These are phyloP conservation scores for Globisporangium megalacanthum DNA, from an alignment of 352 stramenopile genomes.

Conservation along the genomic window DNA sequence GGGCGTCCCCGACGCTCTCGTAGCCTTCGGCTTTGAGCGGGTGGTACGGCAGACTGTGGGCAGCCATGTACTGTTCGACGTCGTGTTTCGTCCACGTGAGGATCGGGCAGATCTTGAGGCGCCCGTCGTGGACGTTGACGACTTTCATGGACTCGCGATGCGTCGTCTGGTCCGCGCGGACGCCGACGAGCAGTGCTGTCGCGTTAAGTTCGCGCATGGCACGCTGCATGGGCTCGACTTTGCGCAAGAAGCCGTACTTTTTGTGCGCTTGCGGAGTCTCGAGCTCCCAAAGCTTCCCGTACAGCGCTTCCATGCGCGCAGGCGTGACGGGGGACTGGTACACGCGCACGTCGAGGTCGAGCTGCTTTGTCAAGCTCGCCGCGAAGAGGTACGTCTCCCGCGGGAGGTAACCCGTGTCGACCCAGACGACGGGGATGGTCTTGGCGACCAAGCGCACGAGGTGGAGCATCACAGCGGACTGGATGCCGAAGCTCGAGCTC, in stretches of 20 bases:
- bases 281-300: conserved; percentile 78
- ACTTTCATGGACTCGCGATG: conserved; percentile 64
- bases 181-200: conserved; percentile 64
- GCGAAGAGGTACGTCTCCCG: conserved; percentile 84
- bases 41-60: conserved; percentile 67
- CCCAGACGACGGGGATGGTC: conserved; percentile 68
- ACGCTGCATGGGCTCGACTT: conserved; percentile 85
- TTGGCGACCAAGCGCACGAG: conserved; percentile 46
- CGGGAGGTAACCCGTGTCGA: conserved; percentile 83
- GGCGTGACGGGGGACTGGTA: conserved; percentile 74
- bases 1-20: conserved; percentile 73
- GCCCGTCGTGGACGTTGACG: conserved; percentile 76
- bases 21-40: conserved; percentile 82
- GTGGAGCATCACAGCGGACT: conserved; percentile 82
- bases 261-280: conserved; percentile 66
- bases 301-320: conserved; percentile 80
- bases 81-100: conserved; percentile 74
- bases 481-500: conserved; percentile 86
- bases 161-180: conserved; percentile 74
- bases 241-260: conserved; percentile 77
- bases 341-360: conserved; percentile 68
- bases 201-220: conserved; percentile 53
- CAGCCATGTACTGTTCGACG: conserved; percentile 71
- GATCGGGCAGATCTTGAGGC: conserved; percentile 85
- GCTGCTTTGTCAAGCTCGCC: conserved; percentile 45